These are phyloP conservation scores for Aspergillus udagawae DNA, from an alignment of 2,329 filamentous ascomycete genomes.

Conservation along the genomic window DNA sequence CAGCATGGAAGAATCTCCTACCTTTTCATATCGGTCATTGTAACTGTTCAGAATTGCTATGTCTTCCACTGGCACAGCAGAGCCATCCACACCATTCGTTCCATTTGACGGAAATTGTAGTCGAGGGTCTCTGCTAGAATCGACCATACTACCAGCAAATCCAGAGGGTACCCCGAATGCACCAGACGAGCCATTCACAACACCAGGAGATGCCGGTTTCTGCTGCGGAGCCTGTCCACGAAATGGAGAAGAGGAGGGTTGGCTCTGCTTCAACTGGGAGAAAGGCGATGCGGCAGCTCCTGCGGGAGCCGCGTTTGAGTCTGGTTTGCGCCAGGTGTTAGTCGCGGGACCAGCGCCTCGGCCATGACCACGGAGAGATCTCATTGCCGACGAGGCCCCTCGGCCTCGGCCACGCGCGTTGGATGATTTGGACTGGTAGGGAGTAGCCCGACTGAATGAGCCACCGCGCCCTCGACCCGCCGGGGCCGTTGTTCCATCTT, in stretches of 20 bases:
- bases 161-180: conserved; percentile 13
- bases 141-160: conserved; percentile 10
- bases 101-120: conserved; percentile 3
- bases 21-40: conserved; percentile 36
- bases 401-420: conserved; percentile 21
- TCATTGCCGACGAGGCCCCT: conserved; percentile 9
- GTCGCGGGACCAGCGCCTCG: conserved; percentile 13
- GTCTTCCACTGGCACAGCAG: conserved; percentile 20
- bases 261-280: conserved; percentile 20
- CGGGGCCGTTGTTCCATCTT: conserved; percentile 20
- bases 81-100: conserved; percentile 7
- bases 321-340: conserved; percentile 17
- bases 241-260: conserved; percentile 11
- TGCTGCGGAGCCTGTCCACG: conserved; percentile 11
- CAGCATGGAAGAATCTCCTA: conserved; percentile 14
- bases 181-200: conserved; percentile 12
- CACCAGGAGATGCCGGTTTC: conserved; percentile 19
- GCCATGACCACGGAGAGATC: conserved; percentile 15
- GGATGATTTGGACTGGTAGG: conserved; percentile 16
- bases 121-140: conserved; percentile 15
- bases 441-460: conserved; percentile 9
- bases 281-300: conserved; percentile 21
- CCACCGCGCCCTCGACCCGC: conserved; percentile 25
- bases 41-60: conserved; percentile 21
- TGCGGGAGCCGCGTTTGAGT: conserved; percentile 7